These are phyloP conservation scores for Heliosperma pusillum DNA, from an alignment of 148 eudicot species.

Conservation along the genomic window DNA sequence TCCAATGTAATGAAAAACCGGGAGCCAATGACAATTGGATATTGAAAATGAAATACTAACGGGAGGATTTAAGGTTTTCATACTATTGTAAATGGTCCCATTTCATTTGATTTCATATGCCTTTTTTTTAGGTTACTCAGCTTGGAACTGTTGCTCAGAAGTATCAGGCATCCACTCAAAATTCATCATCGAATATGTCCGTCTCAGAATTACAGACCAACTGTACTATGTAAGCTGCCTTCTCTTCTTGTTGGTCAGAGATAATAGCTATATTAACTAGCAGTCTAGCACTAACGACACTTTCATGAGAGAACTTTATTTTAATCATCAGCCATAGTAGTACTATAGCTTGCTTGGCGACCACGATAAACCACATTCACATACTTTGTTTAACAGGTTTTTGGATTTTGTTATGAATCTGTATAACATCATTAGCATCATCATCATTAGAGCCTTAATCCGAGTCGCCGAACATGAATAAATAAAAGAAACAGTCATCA, in stretches of 20 bases:
- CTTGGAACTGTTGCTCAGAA: slow-evolving; percentile 94
- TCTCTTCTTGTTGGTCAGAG: slow-evolving; percentile 9
- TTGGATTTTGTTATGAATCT: not conserved
- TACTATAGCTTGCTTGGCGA: slow-evolving; percentile 4
- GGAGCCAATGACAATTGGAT: not conserved
- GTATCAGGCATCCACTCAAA: slow-evolving; percentile 82
- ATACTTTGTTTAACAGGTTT: not conserved
- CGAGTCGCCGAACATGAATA: not conserved
- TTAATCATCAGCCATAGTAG: not conserved
- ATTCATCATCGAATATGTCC: slow-evolving; percentile 59
- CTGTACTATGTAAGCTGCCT: slow-evolving; percentile 72
- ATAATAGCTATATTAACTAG: not conserved
- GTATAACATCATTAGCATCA: not conserved
- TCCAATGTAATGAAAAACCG: not conserved
- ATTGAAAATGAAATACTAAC: not conserved
- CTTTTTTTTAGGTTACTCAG: slow-evolving; percentile 71
- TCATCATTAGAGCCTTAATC: not conserved
- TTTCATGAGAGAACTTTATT: not conserved
- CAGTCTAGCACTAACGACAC: not conserved
- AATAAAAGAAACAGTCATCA: too few species aligned
- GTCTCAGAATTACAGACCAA: slow-evolving; percentile 84
- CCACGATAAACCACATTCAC: not conserved
- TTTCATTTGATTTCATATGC: slow-evolving; percentile 6
- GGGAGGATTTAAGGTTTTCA: not conserved
- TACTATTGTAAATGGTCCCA: not conserved